Base-by-base conservation (phyloP, 2,329 filamentous ascomycete species). In the Myriosclerotinia curreyana region DNA sequence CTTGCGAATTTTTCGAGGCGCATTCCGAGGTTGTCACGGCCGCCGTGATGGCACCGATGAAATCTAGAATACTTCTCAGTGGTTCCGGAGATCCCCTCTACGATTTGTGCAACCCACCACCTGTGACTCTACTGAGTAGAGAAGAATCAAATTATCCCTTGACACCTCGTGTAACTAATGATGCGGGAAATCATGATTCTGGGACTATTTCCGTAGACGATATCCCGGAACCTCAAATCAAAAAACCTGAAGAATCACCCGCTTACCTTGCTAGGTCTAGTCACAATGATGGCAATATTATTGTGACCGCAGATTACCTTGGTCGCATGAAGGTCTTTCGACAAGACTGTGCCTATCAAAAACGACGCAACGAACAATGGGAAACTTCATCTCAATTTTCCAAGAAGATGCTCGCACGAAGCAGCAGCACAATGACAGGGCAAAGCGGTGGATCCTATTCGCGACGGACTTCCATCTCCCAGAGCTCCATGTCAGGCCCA, bases 311-410 rank as follows among this genome's bases (percentile, higher is more conserved):
- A 1, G 94, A 97, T 74, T 91, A 92, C 71, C 87, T 86, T 0
- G 95, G 95, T 44, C 85, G 86, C 34, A 95, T 99, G 77, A 97
- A 97, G 74, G 89, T 98, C 0, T 97, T 97, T 74, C 86, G 95
- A 25, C 94, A 98, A 76, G 95, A 99, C 74, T 74, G 72, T 74
- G 95, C 94, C 0, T 91, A 84, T 70, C 77, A 82, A 56, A 96
- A 96, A 76, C 87, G 94, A 6, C 83, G 85, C 63, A 83, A 87
- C 64, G 91, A 92, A 63, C 84, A 82, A 46, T 94, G 89, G 88
- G 92, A 96, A 69, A 86, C 88, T 0, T 83, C 84, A 0, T 94
- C 90, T 20, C 86, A 86, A 9, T 89, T 96, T 70, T 92, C 90
- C 12, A 73, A 70, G 66, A 75, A 70, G 69, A 75, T 75, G 68